Evolutionary conservation across 805 yeast genomes (phyloP), one percentile per base, ranked within the genome.

Genomic region (Sugiyamaella chiloensis): DNA sequence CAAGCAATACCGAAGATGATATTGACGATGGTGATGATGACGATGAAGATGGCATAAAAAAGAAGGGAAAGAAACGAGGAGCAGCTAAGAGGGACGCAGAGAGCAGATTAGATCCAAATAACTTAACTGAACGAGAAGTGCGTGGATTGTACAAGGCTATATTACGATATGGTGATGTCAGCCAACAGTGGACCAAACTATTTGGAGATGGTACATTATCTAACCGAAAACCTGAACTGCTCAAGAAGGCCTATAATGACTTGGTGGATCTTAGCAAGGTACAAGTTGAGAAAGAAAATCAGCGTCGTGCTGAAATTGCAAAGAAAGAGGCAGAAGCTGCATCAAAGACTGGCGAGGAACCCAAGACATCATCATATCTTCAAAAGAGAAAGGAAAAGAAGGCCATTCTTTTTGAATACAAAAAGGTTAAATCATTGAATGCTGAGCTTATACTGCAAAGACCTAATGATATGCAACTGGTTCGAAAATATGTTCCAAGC

Each of bases 151-250:
- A 91, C 68, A 78, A 87, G 57, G 83, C 95, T 1, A 80, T 91
- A 43, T 70, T 91, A 59, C 78, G 86, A 53, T 77, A 79, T 54
- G 99, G 99, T 51, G 89, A 88, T 59, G 71, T 93, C 49, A 66
- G 67, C 4, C 78, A 78, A 23, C 78, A 78, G 61, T 85, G 96
- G 85, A 95, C 88, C 52, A 87, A 83, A 53, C 73, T 93, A 44
- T 86, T 88, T 50, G 87, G 85, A 47, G 98, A 93, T 60, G 96
- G 96, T 20, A 82, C 90, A 23, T 71, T 93, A 43, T 81, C 96
- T 5, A 85, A 87, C 59, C 86, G 90, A 60, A 83, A 87, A 52
- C 86, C 93, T 0, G 90, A 83, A 11, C 72, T 83, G 37, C 78
- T 90, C 62, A 82, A 84, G 60, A 80, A 79, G 58, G 80, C 87